Evolutionary conservation across 2,329 filamentous ascomycete species (phyloP).

Genomic region (Monosporascus ibericus): DNA sequence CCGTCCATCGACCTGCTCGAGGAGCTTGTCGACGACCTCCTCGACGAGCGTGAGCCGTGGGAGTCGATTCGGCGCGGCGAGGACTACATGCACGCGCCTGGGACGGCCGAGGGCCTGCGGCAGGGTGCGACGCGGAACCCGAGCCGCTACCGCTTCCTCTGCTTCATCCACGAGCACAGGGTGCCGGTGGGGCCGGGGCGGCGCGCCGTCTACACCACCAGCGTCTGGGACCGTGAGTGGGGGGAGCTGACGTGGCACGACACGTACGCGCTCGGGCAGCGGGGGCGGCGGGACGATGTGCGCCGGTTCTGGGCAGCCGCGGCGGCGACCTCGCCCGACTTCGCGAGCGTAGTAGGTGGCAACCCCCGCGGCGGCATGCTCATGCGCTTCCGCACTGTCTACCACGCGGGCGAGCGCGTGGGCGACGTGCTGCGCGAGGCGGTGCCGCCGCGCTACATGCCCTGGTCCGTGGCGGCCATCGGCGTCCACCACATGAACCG

Average conservation of each 20-base stretch:
- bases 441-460: constrained; percentile 10
- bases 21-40: constrained; percentile 5
- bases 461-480: constrained; percentile 10
- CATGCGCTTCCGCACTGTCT: constrained; percentile 14
- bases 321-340: not conserved
- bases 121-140: too few relatives aligned
- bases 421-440: constrained; percentile 6
- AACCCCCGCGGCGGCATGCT: constrained; percentile 1
- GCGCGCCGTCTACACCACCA: constrained; percentile 14
- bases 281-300: constrained; percentile 8
- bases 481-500: constrained; percentile 15
- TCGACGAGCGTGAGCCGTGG: constrained; percentile 3
- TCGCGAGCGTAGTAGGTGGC: not conserved
- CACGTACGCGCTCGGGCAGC: constrained; percentile 8
- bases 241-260: constrained; percentile 18
- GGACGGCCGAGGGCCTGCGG: too few relatives aligned
- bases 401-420: constrained; percentile 8
- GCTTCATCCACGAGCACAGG: constrained; percentile 17
- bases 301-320: constrained; percentile 9
- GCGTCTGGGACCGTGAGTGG: constrained; percentile 18
- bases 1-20: constrained; percentile 4
- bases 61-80: not conserved
- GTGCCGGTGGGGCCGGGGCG: constrained; percentile 5
- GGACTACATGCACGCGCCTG: not conserved
- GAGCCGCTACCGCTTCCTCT: constrained; percentile 13